phyloP scores from a whole-genome alignment of 1,139 yeast species.

The Yamadazyma taylorii region DNA sequence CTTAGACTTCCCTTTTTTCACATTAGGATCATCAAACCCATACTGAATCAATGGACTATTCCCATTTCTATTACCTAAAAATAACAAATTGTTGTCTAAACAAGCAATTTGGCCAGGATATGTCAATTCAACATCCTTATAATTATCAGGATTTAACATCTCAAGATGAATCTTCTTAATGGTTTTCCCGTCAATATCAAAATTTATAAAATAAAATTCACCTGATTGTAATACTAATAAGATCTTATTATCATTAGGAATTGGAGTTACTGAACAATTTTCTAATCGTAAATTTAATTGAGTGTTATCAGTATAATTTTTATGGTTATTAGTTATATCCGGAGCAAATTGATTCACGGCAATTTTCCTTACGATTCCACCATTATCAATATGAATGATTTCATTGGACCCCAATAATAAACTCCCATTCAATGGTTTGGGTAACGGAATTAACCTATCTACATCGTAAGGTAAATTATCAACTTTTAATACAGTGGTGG shows the following conservation, averaged over 20 bases:
- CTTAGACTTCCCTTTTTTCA: slow-evolving; percentile 3
- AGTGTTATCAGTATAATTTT: slow-evolving; percentile 52
- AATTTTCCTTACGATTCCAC: slow-evolving; percentile 70
- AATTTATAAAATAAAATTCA: slow-evolving; percentile 47
- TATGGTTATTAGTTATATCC: slow-evolving; percentile 49
- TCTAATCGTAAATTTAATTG: slow-evolving; percentile 58
- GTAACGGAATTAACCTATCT: slow-evolving; percentile 61
- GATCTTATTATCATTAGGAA: slow-evolving; percentile 51
- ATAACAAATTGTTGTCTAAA: slow-evolving; percentile 37
- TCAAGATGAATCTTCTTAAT: slow-evolving; percentile 39
- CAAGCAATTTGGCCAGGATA: slow-evolving; percentile 36
- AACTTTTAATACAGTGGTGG: slow-evolving; percentile 66
- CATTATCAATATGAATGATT: slow-evolving; percentile 75
- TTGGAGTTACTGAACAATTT: slow-evolving; percentile 47
- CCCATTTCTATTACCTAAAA: slow-evolving; percentile 37
- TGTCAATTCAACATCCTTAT: slow-evolving; percentile 23
- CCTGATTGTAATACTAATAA: slow-evolving; percentile 57
- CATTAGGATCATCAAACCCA: slow-evolving; percentile 21
- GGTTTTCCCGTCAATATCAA: slow-evolving; percentile 51
- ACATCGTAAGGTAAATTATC: slow-evolving; percentile 75
- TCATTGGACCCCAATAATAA: slow-evolving; percentile 77
- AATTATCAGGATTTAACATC: slow-evolving; percentile 21
- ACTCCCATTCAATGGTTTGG: slow-evolving; percentile 69
- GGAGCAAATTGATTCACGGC: slow-evolving; percentile 62
- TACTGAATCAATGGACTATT: slow-evolving; percentile 37